These are phyloP conservation scores for Ascochyta clinopodiicola DNA, from an alignment of 2,329 filamentous ascomycete genomes.

Conservation along the genomic window DNA sequence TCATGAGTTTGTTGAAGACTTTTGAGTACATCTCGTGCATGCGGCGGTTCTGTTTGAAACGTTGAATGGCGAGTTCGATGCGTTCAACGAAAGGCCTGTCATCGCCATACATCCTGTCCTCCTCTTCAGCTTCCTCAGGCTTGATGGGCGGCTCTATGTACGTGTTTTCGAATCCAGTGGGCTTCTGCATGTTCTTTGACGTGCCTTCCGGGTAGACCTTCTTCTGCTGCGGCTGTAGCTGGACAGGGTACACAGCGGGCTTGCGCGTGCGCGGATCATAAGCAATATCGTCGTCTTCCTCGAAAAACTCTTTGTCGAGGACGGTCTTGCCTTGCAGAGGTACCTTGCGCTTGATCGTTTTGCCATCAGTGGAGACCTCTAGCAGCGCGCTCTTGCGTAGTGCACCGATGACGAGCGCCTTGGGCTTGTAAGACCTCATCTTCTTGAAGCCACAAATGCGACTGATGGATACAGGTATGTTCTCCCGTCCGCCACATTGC, in stretches of 20 bases:
- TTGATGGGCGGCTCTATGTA: conserved; percentile 82
- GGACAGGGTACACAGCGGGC: conserved; percentile 32
- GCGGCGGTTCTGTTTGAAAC: conserved; percentile 78
- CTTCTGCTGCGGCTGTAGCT: conserved; percentile 37
- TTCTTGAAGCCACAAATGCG: conserved; percentile 54
- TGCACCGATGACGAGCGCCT: conserved; percentile 47
- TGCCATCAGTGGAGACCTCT: conserved; percentile 51
- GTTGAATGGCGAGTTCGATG: conserved; percentile 83
- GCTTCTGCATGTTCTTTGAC: conserved; percentile 52
- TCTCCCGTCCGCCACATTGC: conserved; percentile 49
- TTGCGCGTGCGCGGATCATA: conserved; percentile 39
- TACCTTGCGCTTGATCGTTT: conserved; percentile 52
- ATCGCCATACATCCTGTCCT: conserved; percentile 71
- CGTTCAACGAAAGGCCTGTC: conserved; percentile 63
- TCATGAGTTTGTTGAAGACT: conserved; percentile 81
- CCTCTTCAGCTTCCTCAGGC: conserved; percentile 69
- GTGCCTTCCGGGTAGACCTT: conserved; percentile 41
- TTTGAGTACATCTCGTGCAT: conserved; percentile 67
- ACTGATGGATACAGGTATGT: conserved; percentile 52
- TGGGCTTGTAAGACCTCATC: conserved; percentile 55
- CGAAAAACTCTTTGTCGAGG: conserved; percentile 37
- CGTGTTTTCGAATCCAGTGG: conserved; percentile 67
- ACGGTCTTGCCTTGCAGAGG: conserved; percentile 45
- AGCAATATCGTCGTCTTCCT: conserved; percentile 35
- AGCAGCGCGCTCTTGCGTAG: conserved; percentile 52